These are phyloP conservation scores for Fusarium vanettenii DNA, from an alignment of 2,329 filamentous ascomycete genomes.

Conservation along the genomic window DNA sequence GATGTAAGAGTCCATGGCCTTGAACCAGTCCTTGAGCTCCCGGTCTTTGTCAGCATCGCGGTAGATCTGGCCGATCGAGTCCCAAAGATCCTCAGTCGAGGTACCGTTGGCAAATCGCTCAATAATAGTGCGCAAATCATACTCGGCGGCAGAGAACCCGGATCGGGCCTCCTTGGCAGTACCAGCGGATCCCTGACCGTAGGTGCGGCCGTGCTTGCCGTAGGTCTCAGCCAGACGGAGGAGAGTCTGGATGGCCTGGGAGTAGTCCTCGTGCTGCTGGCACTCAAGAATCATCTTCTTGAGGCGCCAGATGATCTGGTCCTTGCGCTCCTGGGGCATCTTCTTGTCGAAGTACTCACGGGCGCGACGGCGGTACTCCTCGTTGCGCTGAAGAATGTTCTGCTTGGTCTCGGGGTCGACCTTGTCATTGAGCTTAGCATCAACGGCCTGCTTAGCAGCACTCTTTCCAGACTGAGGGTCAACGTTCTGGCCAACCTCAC, in stretches of 20 bases:
- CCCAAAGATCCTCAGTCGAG: slow-evolving; percentile 86
- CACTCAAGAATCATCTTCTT: slow-evolving; percentile 99
- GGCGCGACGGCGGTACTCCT: slow-evolving; percentile 61
- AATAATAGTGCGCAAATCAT: slow-evolving; percentile 82
- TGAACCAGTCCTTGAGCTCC: slow-evolving; percentile 92
- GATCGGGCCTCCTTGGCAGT: slow-evolving; percentile 80
- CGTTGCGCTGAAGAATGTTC: slow-evolving; percentile 56
- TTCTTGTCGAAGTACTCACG: slow-evolving; percentile 86
- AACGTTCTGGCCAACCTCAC: slow-evolving; percentile 49
- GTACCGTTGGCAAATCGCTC: slow-evolving; percentile 97
- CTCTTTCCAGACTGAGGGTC: slow-evolving; percentile 54
- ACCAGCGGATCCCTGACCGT: slow-evolving; percentile 73
- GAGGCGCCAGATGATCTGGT: slow-evolving; percentile 90
- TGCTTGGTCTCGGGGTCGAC: slow-evolving; percentile 73
- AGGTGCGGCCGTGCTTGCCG: slow-evolving; percentile 74
- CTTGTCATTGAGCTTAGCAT: slow-evolving; percentile 70
- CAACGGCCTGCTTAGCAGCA: slow-evolving; percentile 56
- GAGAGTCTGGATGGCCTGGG: slow-evolving; percentile 89
- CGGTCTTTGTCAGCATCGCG: slow-evolving; percentile 85
- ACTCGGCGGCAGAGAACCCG: slow-evolving; percentile 77
- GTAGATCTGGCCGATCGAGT: slow-evolving; percentile 87
- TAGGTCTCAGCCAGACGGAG: slow-evolving; percentile 88
- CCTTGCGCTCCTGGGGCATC: slow-evolving; percentile 90
- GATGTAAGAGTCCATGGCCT: slow-evolving; percentile 78
- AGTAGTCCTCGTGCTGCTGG: slow-evolving; percentile 94